These are phyloP conservation scores for Leccinellum rugosiceps DNA, from an alignment of 768 basidiomycete genomes.

Conservation along the genomic window DNA sequence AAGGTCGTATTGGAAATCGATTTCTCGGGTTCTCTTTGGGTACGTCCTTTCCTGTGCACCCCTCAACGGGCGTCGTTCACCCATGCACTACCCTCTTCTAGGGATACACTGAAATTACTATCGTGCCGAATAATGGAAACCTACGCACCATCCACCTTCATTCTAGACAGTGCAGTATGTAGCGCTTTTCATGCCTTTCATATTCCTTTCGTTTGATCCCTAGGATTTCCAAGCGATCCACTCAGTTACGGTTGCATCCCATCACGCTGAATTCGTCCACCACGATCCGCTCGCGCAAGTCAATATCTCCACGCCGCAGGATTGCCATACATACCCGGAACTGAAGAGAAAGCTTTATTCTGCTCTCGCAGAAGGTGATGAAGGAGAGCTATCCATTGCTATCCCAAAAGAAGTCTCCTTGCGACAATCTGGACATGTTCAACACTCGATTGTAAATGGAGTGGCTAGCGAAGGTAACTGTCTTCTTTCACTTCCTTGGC, in stretches of 20 bases:
- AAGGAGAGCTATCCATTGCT: constrained; percentile 91
- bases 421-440: constrained; percentile 52
- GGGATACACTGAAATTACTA: constrained; percentile 93
- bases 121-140: constrained; percentile 75
- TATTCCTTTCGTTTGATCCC: constrained; percentile 24
- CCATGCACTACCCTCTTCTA: constrained; percentile 29
- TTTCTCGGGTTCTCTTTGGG: constrained; percentile 85
- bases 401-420: constrained; percentile 72
- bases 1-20: constrained; percentile 93
- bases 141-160: constrained; percentile 85
- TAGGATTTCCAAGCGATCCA: constrained; percentile 53
- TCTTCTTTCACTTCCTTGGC: not conserved
- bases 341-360: constrained; percentile 90
- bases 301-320: constrained; percentile 62
- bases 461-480: constrained; percentile 57
- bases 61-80: constrained; percentile 20
- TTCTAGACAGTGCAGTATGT: constrained; percentile 82
- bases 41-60: constrained; percentile 37
- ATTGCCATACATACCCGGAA: constrained; percentile 89
- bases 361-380: constrained; percentile 86
- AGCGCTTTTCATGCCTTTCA: constrained; percentile 1
- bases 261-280: constrained; percentile 74
- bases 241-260: constrained; percentile 67
- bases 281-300: constrained; percentile 71
- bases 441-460: constrained; percentile 34